Conservation (phyloP, 2,329 filamentous ascomycete species). For the Ambrosiella xylebori region DNA sequence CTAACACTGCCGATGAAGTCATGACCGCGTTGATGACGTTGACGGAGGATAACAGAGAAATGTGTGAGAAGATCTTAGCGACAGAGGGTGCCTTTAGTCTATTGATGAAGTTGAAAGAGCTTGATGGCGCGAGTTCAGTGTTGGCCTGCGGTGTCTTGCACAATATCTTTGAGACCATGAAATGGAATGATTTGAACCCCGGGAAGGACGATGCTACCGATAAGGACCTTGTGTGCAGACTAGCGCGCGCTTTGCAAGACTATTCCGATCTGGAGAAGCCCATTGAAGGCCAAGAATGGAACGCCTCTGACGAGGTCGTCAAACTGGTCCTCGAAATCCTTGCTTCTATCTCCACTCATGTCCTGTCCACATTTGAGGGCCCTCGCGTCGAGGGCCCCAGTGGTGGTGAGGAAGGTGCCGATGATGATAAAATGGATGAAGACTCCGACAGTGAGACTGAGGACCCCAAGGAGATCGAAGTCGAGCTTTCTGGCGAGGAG, state of each 20-base stretch:
- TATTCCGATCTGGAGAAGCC: constrained; percentile 12
- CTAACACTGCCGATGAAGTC: constrained; percentile 27
- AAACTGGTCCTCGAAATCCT: constrained; percentile 43
- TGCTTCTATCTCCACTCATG: constrained; percentile 44
- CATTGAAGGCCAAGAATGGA: constrained; percentile 17
- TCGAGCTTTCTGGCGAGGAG: constrained; percentile 20
- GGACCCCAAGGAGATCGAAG: constrained; percentile 22
- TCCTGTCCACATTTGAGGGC: constrained; percentile 31
- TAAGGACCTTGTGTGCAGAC: constrained; percentile 29
- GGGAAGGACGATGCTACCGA: constrained; percentile 33
- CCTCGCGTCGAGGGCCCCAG: background rate
- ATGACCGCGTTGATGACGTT: constrained; percentile 35
- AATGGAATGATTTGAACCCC: constrained; percentile 34
- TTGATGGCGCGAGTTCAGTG: constrained; percentile 32
- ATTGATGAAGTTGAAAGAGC: constrained; percentile 31
- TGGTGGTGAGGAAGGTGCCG: constrained; percentile 19
- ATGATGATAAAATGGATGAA: constrained; percentile 19
- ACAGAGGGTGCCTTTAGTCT: constrained; percentile 32
- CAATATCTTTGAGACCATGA: constrained; percentile 38
- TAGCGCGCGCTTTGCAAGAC: constrained; percentile 25
- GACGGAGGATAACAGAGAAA: constrained; percentile 39
- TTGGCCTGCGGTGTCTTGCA: constrained; percentile 45
- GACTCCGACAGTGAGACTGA: constrained; percentile 20
- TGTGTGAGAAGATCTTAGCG: constrained; percentile 36
- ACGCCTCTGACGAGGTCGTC: constrained; percentile 28